A percentile compares a stretch with the other conserved stretches of the same genome.
These are phyloP conservation scores for Ustanciosporium gigantosporum DNA, from an alignment of 1,284 basidiomycete species.

Conservation along the genomic window DNA sequence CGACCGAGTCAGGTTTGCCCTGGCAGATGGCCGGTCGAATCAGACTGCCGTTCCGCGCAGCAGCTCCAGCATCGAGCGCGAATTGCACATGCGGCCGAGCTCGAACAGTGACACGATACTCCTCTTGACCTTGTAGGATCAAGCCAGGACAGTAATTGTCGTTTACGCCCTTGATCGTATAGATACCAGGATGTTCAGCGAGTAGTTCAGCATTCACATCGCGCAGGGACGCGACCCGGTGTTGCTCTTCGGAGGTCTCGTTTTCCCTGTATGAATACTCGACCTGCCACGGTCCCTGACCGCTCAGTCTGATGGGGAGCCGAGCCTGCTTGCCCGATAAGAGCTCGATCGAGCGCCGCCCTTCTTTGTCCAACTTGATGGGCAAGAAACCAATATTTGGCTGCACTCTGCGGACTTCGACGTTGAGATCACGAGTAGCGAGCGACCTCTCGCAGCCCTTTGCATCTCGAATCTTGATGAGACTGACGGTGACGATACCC, in stretches of 20 bases:
- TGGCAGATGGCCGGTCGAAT: conserved; percentile 79
- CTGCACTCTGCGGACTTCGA: conserved; percentile 84
- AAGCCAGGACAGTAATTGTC: conserved; percentile 83
- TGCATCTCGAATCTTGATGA: conserved; percentile 82
- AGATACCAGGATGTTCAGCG: conserved; percentile 74
- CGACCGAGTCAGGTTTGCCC: conserved; percentile 75
- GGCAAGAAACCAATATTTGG: conserved; percentile 82
- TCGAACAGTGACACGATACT: conserved; percentile 75
- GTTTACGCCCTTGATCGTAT: conserved; percentile 73
- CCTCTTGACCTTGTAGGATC: conserved; percentile 68
- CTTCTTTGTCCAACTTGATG: conserved; percentile 60
- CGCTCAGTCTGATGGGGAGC: conserved; percentile 58
- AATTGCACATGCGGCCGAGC: conserved; percentile 67
- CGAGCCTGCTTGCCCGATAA: conserved; percentile 74
- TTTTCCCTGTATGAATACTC: conserved; percentile 72
- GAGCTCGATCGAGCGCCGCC: conserved; percentile 66
- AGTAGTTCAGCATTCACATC: conserved; percentile 74
- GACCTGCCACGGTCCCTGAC: conserved; percentile 66
- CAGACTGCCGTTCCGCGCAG: conserved; percentile 37
- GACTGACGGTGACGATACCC: conserved; percentile 77
- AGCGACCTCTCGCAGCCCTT: conserved; percentile 83
- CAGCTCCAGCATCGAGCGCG: conserved; percentile 29
- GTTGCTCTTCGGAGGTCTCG: conserved; percentile 33
- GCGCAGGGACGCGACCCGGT: conserved; percentile 65
- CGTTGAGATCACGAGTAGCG: conserved; percentile 76